Percentiles rank a stretch among this genome's conserved stretches.
phyloP scores from a whole-genome alignment of 75 land plant genomes.

The Pinus albicaulis region DNA sequence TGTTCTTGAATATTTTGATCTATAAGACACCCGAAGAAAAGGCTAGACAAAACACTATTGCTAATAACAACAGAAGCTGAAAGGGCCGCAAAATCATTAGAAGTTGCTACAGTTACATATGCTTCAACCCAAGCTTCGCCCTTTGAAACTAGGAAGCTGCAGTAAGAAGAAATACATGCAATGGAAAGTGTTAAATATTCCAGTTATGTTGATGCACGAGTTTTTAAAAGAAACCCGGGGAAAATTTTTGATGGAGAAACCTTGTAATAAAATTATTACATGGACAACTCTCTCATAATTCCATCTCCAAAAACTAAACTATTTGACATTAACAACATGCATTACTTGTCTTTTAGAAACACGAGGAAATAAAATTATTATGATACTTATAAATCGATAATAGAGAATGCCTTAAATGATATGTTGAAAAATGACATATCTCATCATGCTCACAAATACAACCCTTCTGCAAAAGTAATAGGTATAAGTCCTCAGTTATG shows the following conservation, averaged over 20 bases:
- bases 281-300: background rate
- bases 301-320: background rate
- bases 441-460: background rate
- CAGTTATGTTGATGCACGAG: background rate
- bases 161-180: slow-evolving; percentile 74
- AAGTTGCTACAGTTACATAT: slow-evolving; percentile 61
- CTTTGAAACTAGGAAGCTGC: slow-evolving; percentile 59
- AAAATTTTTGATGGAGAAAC: background rate
- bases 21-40: too few species aligned
- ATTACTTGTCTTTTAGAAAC: background rate
- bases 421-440: background rate
- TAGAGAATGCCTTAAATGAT: background rate
- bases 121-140: slow-evolving; percentile 64
- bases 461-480: background rate
- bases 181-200: slow-evolving; percentile 31
- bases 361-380: background rate
- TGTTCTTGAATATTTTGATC: slow-evolving; percentile 93
- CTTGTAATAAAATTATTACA: background rate
- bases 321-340: slow-evolving; percentile 12
- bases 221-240: background rate
- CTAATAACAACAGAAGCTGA: slow-evolving; percentile 78
- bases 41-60: too few species aligned
- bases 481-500: background rate
- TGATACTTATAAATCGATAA: background rate
- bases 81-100: slow-evolving; percentile 83